Conservation (phyloP, 305 asterid genomes). For the Solanum hybrid region DNA sequence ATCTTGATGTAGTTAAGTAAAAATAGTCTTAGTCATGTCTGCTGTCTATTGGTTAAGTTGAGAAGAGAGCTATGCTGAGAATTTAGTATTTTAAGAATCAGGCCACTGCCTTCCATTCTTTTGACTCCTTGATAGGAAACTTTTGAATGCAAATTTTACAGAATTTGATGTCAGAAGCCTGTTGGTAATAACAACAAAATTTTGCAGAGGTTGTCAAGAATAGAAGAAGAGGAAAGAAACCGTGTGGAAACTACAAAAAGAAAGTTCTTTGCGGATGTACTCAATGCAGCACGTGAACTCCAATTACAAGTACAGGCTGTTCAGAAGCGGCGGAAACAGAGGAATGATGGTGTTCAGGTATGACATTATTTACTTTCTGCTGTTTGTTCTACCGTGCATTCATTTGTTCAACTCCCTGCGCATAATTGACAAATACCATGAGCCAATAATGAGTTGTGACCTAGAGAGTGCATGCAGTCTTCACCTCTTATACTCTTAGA, state of each 20-base stretch:
- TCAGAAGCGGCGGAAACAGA: constrained; percentile 91
- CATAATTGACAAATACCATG: neutral
- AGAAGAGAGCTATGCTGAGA: neutral
- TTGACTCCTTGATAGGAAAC: neutral
- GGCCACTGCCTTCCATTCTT: neutral
- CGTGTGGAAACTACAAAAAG: constrained; percentile 79
- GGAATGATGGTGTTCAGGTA: constrained; percentile 96
- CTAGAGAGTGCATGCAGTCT: neutral
- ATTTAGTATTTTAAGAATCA: neutral
- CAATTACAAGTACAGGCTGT: constrained; percentile 84
- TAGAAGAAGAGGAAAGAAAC: constrained; percentile 87
- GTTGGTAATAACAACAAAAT: neutral
- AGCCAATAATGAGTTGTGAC: neutral
- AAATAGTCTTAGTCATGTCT: neutral
- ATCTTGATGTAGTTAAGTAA: neutral
- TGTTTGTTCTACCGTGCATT: neutral
- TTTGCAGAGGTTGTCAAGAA: constrained; percentile 77
- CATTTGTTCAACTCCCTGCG: neutral
- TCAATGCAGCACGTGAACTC: constrained; percentile 87
- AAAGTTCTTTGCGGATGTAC: constrained; percentile 83
- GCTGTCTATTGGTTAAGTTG: neutral
- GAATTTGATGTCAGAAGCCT: neutral
- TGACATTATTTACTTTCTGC: constrained; percentile 12
- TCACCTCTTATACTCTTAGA: constrained; percentile 1
- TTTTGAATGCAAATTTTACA: neutral